These are phyloP conservation scores for Naegleria fowleri DNA, from an alignment of 208 protist species.

Conservation along the genomic window DNA sequence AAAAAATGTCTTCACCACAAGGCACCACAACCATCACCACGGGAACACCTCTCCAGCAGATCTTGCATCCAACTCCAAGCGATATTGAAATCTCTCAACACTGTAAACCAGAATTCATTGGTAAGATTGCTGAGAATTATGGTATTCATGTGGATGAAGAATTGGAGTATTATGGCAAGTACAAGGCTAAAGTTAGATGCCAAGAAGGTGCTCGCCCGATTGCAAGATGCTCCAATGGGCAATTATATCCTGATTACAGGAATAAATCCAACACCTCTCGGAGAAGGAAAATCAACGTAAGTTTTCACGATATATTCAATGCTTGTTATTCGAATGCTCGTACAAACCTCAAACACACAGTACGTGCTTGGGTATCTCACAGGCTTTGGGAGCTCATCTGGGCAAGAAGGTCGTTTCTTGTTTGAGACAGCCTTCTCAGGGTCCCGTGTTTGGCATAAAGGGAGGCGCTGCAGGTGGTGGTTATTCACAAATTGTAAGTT, in stretches of 20 bases:
- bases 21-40: no score
- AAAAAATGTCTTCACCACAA: conserved; percentile 16
- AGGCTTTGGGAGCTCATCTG: conserved; percentile 92
- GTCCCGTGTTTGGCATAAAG: conserved; percentile 89
- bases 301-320: conserved; percentile 69
- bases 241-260: conserved; percentile 31
- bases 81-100: conserved; percentile 36
- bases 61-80: background rate
- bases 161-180: conserved; percentile 26
- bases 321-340: conserved; percentile 68
- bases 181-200: conserved; percentile 30
- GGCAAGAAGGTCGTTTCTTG: conserved; percentile 82
- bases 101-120: conserved; percentile 4
- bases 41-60: background rate
- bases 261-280: conserved; percentile 35
- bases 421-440: conserved; percentile 93
- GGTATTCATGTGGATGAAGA: conserved; percentile 25
- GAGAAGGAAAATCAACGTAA: conserved; percentile 1
- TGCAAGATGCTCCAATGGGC: conserved; percentile 20
- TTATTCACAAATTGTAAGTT: conserved; percentile 72
- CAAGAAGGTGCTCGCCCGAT: background rate
- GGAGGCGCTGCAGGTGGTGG: conserved; percentile 95
- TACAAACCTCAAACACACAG: conserved; percentile 96
- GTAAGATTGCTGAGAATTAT: conserved; percentile 6
- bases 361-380: conserved; percentile 92